Conservation (phyloP, 2,329 filamentous ascomycete genomes). For the Keithomyces neogunnii region DNA sequence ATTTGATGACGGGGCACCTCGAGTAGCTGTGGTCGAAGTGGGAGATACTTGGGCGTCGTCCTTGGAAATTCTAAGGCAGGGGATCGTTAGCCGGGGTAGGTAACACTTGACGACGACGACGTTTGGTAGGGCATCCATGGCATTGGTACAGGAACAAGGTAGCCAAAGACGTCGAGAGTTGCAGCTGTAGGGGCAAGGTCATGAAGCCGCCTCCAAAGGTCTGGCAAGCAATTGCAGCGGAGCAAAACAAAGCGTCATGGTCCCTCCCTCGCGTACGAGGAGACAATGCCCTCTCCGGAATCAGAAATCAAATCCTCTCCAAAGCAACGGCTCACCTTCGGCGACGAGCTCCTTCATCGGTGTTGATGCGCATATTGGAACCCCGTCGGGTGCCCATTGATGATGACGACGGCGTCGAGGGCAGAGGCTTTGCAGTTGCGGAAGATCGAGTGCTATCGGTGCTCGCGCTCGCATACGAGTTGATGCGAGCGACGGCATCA, state of each 20-base stretch:
- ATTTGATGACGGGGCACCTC: slow-evolving; percentile 28
- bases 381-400: slow-evolving; percentile 16
- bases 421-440: slow-evolving; percentile 47
- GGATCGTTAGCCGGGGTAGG: slow-evolving; percentile 1
- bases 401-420: slow-evolving; percentile 25
- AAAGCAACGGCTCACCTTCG: slow-evolving; percentile 23
- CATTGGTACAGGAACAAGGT: slow-evolving; percentile 12
- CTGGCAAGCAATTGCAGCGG: no score
- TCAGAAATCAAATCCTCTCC: neutral
- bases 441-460: slow-evolving; percentile 59
- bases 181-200: no score
- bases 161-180: neutral
- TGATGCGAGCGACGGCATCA: slow-evolving; percentile 54
- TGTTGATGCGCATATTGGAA: slow-evolving; percentile 21
- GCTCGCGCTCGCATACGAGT: slow-evolving; percentile 34
- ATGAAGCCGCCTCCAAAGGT: no score
- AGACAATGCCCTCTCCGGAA: no score
- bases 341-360: slow-evolving; percentile 35
- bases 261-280: no score
- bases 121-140: no score
- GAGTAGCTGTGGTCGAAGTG: slow-evolving; percentile 34
- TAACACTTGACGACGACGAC: no score
- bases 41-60: slow-evolving; percentile 42
- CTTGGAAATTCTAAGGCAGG: slow-evolving; percentile 15
- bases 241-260: no score